Evolutionary conservation across 2,329 filamentous ascomycete species (phyloP), one percentile per base, ranked within the genome.

Genomic region (Ophiostoma novo-ulmi): DNA sequence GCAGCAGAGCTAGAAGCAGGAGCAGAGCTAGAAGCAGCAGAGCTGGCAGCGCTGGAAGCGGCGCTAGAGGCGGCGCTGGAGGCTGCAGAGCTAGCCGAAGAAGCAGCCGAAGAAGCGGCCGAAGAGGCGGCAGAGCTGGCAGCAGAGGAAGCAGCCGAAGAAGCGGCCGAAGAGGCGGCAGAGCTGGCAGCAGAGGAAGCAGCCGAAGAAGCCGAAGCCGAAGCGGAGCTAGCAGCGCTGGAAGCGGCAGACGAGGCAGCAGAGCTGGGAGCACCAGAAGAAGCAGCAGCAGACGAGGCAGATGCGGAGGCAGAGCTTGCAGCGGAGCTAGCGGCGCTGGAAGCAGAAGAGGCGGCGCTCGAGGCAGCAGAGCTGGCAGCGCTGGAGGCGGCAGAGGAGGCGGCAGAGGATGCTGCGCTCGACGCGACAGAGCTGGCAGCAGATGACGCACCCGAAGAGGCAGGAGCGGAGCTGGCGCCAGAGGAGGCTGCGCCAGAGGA

Each of bases 361-460:
- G 17, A 38, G 13, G 41, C 41, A 31, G 39, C 10, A 38, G 69
- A 61, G 14, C 39, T 44, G 20, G 61, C 61, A 41, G 69, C 7
- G 39, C 35, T 66, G 5, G 68, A 70, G 22, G 58, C 65, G n/a
- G 64, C 22, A 44, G 48, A 44, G 8, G 70, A 41, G 52, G 70
- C 44, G 36, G 17, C 26, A 1, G 68, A 65, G 17, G 68, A 68
- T 1, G 68, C 36, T 17, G n/a, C 55, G 13, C 26, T 68, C 1
- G 65, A n/a, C 3, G 31, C 26, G 2, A 22, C 38, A 63, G 65
- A 41, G 35, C 52, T 52, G 35, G 66, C 11, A 14, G 48, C 11
- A 10, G 65, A 55, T 6, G 52, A 55, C 5, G 52, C 52, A 22
- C 7, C 52, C 26, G 69, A 48, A 1, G 55, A 41, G 1, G 65